Evolutionary conservation across 306 rosid genomes (phyloP).

Genomic region (Styphnolobium japonicum): DNA sequence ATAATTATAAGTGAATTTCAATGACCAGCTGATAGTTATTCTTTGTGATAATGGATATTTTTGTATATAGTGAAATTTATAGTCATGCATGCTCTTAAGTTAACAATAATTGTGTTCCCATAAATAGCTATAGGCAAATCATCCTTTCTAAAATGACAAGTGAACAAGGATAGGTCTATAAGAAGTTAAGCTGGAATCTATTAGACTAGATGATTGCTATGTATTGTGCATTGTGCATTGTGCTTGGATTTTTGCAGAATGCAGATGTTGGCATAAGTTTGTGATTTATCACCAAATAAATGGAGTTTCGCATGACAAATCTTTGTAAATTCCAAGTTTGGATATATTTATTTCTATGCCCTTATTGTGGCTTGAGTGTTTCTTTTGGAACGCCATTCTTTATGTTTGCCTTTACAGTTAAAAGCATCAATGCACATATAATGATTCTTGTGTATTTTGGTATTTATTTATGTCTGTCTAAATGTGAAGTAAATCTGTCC

Average conservation of each 20-base stretch:
- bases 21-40: background rate
- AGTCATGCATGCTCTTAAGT: background rate
- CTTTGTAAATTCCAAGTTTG: background rate
- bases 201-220: background rate
- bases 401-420: background rate
- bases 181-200: slow-evolving; percentile 22
- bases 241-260: slow-evolving; percentile 20
- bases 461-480: background rate
- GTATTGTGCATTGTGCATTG: background rate
- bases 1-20: slow-evolving; percentile 3
- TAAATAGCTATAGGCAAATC: background rate
- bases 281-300: slow-evolving; percentile 14
- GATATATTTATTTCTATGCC: background rate
- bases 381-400: slow-evolving; percentile 1
- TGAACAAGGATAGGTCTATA: slow-evolving; percentile 11
- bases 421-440: slow-evolving; percentile 7
- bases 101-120: background rate
- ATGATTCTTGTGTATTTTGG: slow-evolving; percentile 7
- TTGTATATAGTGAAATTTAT: background rate
- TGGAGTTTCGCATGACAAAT: background rate
- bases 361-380: background rate
- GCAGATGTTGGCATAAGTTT: background rate
- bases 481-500: background rate
- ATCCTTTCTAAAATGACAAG: slow-evolving; percentile 18
- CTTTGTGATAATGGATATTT: background rate